Evolutionary conservation across 2,329 filamentous ascomycete species (phyloP).

Genomic region (Chaetomiaceae sp.): DNA sequence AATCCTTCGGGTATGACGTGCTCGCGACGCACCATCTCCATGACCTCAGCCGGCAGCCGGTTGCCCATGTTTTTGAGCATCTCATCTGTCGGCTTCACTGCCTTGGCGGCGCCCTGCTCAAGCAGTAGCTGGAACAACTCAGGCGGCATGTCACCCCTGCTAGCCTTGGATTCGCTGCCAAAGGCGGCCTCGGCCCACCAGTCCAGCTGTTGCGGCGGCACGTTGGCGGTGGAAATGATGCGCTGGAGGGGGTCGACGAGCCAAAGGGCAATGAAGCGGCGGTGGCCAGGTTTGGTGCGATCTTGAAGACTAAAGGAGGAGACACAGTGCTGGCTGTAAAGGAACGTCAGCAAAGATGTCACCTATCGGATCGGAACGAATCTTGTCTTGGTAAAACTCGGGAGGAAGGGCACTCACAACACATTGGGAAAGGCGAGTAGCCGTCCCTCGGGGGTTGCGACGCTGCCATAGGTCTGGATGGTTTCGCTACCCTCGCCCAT

Average conservation of each 20-base stretch:
- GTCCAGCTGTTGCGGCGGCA: conserved; percentile 37
- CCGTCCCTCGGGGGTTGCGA: conserved; percentile 39
- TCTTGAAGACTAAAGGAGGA: conserved; percentile 48
- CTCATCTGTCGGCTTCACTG: conserved; percentile 24
- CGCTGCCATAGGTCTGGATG: conserved; percentile 40
- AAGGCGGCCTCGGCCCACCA: conserved; percentile 33
- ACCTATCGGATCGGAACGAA: background rate
- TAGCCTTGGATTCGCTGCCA: conserved; percentile 11
- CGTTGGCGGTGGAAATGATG: conserved; percentile 43
- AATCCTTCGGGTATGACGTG: conserved; percentile 18
- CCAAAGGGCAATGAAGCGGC: conserved; percentile 54
- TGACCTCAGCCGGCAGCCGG: conserved; percentile 29
- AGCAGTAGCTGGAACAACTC: conserved; percentile 22
- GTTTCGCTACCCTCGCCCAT: conserved; percentile 5
- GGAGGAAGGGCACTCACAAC: too few relatives aligned
- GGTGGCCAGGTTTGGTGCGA: conserved; percentile 47
- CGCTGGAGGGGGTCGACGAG: conserved; percentile 52
- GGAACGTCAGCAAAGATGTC: background rate
- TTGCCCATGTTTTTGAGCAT: conserved; percentile 12
- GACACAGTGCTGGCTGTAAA: conserved; percentile 45
- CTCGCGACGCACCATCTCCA: conserved; percentile 23
- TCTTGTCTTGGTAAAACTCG: too few relatives aligned
- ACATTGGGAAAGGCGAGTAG: conserved; percentile 42
- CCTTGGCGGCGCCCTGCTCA: conserved; percentile 32
- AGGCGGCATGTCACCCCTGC: conserved; percentile 13